Evolutionary conservation across 2,329 filamentous ascomycete genomes (phyloP).

Genomic region (Ceratocystis variospora): DNA sequence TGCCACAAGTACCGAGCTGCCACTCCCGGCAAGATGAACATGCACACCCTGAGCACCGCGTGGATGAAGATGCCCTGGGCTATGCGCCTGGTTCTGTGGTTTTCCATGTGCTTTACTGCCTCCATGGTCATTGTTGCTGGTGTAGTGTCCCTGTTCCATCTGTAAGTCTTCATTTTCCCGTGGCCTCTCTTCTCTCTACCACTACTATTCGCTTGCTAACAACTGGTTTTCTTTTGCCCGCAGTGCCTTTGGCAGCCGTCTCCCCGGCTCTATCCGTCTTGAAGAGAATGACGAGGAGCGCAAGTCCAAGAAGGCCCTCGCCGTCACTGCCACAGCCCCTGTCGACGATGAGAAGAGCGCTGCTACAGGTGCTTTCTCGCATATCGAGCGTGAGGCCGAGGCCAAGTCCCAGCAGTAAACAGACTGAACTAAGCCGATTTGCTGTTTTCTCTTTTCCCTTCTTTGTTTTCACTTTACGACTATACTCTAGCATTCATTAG

Average conservation of each 20-base stretch:
- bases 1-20: neutral
- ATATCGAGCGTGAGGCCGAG: neutral
- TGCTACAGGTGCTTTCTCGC: neutral
- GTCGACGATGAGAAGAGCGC: neutral
- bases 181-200: neutral
- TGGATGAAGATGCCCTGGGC: constrained; percentile 15
- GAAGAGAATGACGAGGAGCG: constrained; percentile 11
- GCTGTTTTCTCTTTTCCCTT: neutral
- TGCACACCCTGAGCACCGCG: constrained; percentile 8
- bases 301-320: neutral
- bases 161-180: constrained; percentile 7
- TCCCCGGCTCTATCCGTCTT: constrained; percentile 11
- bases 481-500: neutral
- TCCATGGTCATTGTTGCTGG: constrained; percentile 11
- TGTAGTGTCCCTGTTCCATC: constrained; percentile 4
- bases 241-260: constrained; percentile 1
- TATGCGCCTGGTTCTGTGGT: constrained; percentile 11
- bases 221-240: neutral
- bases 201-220: neutral
- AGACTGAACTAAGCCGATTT: neutral
- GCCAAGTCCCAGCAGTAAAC: constrained; percentile 5
- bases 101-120: constrained; percentile 14
- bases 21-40: neutral
- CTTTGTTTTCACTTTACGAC: neutral
- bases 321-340: neutral